Evolutionary conservation across 1,139 yeast genomes (phyloP), one percentile per base, ranked within the genome.

Genomic region (Yamadazyma trypodendri): DNA sequence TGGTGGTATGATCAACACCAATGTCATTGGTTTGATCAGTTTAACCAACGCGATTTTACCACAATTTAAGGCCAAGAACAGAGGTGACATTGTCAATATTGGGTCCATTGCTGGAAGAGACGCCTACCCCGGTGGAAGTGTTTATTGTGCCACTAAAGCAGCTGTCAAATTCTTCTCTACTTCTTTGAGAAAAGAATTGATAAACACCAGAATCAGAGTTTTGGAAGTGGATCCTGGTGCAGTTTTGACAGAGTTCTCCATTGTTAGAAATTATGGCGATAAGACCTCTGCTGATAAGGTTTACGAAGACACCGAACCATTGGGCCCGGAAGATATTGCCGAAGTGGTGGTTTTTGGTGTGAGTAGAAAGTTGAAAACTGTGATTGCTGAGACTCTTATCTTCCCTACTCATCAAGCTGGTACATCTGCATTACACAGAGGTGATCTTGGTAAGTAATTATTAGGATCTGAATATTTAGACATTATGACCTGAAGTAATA

Each of bases 61-160:
- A 58, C 77, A 58, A 44, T 65, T 60, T 60, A 65, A 49, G 59
- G 61, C 51, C 61, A 73, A 76, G 44, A 69, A 77, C 52, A 50
- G 65, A 7, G 96, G 96, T 41, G 95, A 86, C 52, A 80, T 88
- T 42, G 85, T 88, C 49, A 85, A 84, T 55, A 55, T 88, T 45
- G 95, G 96, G 10, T 84, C 95, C 2, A 83, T 87, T 58, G 96
- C 96, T 12, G 96, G 96, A 24, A 74, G 86, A 54, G 95, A 86
- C 41, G 80, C 92, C 0, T 87, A 88, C 62, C 90, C 94, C 24
- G 88, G 83, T 36, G 96, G 95, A 32, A 78, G 87, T 9, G 81
- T 88, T 48, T 88, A 88, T 65, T 87, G 96, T 65, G 84, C 95
- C n/a, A 78, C 92, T 35, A 88, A 88, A 62, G 86, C 89, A 29